Evolutionary conservation across 352 stramenopile species (phyloP).

Genomic region (Globisporangium uncinulatum): DNA sequence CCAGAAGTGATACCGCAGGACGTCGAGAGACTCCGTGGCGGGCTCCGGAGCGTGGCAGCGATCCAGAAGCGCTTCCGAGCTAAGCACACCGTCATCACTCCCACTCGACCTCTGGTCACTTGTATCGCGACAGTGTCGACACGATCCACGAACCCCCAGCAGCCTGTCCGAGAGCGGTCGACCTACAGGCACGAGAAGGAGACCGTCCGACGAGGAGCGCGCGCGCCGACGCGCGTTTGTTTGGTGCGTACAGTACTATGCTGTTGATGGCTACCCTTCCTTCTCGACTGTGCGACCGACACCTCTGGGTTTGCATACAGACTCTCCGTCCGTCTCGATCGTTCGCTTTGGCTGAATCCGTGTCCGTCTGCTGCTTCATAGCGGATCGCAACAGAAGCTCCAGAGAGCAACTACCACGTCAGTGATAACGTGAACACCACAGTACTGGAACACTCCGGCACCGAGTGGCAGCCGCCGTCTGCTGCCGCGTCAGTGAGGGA

Average conservation of each 20-base stretch:
- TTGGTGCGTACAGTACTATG: slow-evolving; percentile 13
- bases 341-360: no score
- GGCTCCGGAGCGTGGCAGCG: neutral
- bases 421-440: no score
- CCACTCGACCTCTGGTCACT: no score
- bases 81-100: neutral
- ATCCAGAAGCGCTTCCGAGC: slow-evolving; percentile 5
- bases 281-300: neutral
- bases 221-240: slow-evolving; percentile 19
- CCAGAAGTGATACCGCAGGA: neutral
- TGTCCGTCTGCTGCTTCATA: no score
- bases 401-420: no score
- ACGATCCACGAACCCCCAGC: neutral
- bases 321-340: no score
- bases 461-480: neutral
- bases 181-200: no score
- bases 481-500: neutral
- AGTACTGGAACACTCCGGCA: no score
- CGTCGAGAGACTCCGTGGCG: slow-evolving; percentile 3
- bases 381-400: no score
- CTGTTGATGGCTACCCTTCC: neutral
- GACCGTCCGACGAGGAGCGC: slow-evolving; percentile 5
- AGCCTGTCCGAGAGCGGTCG: no score
- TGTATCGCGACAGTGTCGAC: neutral
- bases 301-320: no score